Base-by-base conservation (phyloP, 768 basidiomycete species). In the Lactarius sp. region DNA sequence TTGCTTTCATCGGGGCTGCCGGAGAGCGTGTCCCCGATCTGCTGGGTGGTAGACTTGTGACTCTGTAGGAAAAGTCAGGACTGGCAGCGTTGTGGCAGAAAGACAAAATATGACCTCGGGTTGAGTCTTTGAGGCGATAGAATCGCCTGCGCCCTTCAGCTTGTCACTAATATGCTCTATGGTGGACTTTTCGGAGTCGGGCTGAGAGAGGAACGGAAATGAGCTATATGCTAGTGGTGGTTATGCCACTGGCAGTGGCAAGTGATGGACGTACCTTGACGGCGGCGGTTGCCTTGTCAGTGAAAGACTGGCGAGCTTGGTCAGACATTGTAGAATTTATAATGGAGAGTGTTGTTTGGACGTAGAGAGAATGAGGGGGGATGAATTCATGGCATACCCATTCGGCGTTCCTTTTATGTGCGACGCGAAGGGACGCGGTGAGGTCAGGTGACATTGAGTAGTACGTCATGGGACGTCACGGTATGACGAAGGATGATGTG, bases 271-370 rank as follows among this genome's bases (percentile, higher is more conserved):
- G 8, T 7, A 77, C 75, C 74, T 77, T 77, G 39, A 75, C 50
- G 13, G 70, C 68, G 36, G 72, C 71, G 42, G 63, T 51, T 50
- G 71, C 71, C 71, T 76, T 76, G 70, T 75, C 75, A 66, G 73
- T 72, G 70, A 76, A 62, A 62, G 71, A 71, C 67, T 75, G 69
- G 41, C 75, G 70, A 61, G 67, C 71, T 58, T 67, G 64, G 70
- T 76, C 75, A 65, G 75, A 74, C 75, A 76, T 76, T 58, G 33
- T 70, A 65, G 22, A 58, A 58, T 41, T 46, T 47, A 34, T 56
- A 36, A 36, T 31, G 55, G 44, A 34, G 27, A 14, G 13, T 22
- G 37, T 52, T 55, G 55, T 47, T 33, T n/a, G 20, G 1, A 31
- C 5, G 37, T 31, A 20, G 34, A 22, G 33, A 44, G 34, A 34